Evolutionary conservation across 2,329 filamentous ascomycete species (phyloP).

Genomic region (Achaetomium macrosporum): DNA sequence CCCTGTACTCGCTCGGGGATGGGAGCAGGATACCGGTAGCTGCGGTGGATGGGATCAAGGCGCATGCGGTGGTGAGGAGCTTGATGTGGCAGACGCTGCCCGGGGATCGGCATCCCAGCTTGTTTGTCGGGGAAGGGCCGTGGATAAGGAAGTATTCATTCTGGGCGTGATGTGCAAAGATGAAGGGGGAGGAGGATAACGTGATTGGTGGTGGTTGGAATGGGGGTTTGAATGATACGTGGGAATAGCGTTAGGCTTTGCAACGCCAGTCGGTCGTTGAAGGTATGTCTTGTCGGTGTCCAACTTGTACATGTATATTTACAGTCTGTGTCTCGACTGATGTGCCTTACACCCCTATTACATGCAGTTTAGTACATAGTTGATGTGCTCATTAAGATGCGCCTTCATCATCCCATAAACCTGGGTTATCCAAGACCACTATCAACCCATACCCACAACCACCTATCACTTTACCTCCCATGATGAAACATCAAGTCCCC

Average conservation of each 20-base stretch:
- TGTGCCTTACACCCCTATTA: too few relatives aligned
- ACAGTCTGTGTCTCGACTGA: too few relatives aligned
- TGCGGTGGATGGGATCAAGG: slow-evolving; percentile 21
- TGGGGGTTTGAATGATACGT: background rate
- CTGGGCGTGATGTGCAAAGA: slow-evolving; percentile 23
- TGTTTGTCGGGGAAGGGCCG: slow-evolving; percentile 40
- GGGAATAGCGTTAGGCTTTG: background rate
- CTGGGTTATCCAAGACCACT: too few relatives aligned
- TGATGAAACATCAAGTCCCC: background rate
- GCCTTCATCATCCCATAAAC: too few relatives aligned
- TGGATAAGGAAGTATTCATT: slow-evolving; percentile 42
- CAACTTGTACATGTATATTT: too few relatives aligned
- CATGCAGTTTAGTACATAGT: too few relatives aligned
- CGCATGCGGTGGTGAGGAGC: slow-evolving; percentile 32
- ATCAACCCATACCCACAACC: too few relatives aligned
- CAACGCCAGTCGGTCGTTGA: too few relatives aligned
- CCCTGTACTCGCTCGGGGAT: slow-evolving; percentile 44
- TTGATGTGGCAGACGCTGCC: slow-evolving; percentile 43
- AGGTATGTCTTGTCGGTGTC: background rate
- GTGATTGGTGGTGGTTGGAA: too few relatives aligned
- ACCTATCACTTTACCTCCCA: background rate
- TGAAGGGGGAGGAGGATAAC: background rate
- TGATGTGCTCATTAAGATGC: too few relatives aligned
- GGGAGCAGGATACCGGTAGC: slow-evolving; percentile 35
- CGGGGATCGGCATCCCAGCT: slow-evolving; percentile 38